Evolutionary conservation across 2,329 filamentous ascomycete genomes (phyloP).

Genomic region (Scopulariopsis brevicaulis): DNA sequence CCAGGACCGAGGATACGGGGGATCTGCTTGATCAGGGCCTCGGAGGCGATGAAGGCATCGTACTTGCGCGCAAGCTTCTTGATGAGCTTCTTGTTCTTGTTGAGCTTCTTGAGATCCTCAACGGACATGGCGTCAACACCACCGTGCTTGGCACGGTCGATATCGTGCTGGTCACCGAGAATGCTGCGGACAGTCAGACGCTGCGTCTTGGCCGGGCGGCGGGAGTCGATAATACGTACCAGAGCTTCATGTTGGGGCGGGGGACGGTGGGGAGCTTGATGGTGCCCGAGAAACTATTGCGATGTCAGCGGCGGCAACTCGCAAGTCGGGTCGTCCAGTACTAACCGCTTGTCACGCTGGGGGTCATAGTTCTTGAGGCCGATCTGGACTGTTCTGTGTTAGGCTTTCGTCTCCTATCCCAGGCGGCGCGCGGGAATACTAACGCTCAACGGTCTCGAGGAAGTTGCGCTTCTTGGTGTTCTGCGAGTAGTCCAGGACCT

Average conservation of each 20-base stretch:
- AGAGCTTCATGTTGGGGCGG: slow-evolving; percentile 83
- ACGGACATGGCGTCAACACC: slow-evolving; percentile 96
- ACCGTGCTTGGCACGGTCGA: slow-evolving; percentile 99
- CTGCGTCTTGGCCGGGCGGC: slow-evolving; percentile 10
- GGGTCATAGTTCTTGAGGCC: slow-evolving; percentile 98
- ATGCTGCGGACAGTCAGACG: slow-evolving; percentile 27
- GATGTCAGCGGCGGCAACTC: no score
- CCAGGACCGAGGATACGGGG: slow-evolving; percentile 97
- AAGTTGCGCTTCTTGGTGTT: slow-evolving; percentile 98
- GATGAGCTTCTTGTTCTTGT: slow-evolving; percentile 99
- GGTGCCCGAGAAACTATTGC: slow-evolving; percentile 78
- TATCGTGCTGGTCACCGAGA: slow-evolving; percentile 78
- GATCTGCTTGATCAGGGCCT: slow-evolving; percentile 98
- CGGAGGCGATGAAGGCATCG: slow-evolving; percentile 97
- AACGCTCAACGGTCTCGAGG: slow-evolving; percentile 72
- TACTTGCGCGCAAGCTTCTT: slow-evolving; percentile 99
- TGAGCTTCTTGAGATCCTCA: slow-evolving; percentile 99
- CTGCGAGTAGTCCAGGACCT: slow-evolving; percentile 89
- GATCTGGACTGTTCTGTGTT: slow-evolving; percentile 49
- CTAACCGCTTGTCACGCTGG: slow-evolving; percentile 90
- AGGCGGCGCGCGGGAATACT: not conserved
- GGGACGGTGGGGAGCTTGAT: slow-evolving; percentile 89
- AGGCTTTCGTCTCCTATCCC: slow-evolving; percentile 2
- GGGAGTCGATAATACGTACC: slow-evolving; percentile 23
- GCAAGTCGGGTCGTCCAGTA: not conserved